Base-by-base conservation (phyloP, 2,329 filamentous ascomycete species). In the Pseudofabraea citricarpa region DNA sequence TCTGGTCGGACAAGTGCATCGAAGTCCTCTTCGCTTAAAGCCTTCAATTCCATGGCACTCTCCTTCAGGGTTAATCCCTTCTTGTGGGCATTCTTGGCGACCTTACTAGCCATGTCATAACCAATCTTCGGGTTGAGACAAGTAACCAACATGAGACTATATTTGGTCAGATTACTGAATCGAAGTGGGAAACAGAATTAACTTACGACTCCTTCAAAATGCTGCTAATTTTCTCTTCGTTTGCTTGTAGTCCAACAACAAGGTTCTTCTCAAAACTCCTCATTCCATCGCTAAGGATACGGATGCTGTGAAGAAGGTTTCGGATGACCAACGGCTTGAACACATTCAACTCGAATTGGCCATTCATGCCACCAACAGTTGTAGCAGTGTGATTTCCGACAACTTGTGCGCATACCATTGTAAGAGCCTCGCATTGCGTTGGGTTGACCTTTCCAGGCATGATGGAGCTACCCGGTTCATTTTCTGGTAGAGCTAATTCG, bases 401-500 rank as follows among this genome's bases (percentile, higher is more conserved):
- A 50, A 98, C 91, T 70, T 98, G 93, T 16, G 88, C 82, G 73
- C 91, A 96, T 48, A 97, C 76, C 93, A 98, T 98, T 57, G 93
- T 97, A 66, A 98, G 73, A 49, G 90, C 87, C 75, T 98, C 93
- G 71, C 90, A 95, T 72, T 98, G 93, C 23, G 93, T 98, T 23
- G 93, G 93, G 75, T 98, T 98, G 65, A 98, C 93, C 76, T 98
- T 98, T 62, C 93, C 93, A 35, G 93, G 93, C 93, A 98, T 98
- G 75, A 98, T 97, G 57, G 87, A 94, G 62, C 86, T 93, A 52
- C 91, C 91, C 24, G 93, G 93, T 75, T 98, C 93, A 72, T 98
- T 98, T 74, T 98, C 93, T 20, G 93, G 93, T 40, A 98, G 81
- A 61, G 80, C 79, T 51, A 98, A 80, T 74, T 98, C 93, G 54